Evolutionary conservation across 345 rosid species (phyloP).

Genomic region (Populus euphratica): DNA sequence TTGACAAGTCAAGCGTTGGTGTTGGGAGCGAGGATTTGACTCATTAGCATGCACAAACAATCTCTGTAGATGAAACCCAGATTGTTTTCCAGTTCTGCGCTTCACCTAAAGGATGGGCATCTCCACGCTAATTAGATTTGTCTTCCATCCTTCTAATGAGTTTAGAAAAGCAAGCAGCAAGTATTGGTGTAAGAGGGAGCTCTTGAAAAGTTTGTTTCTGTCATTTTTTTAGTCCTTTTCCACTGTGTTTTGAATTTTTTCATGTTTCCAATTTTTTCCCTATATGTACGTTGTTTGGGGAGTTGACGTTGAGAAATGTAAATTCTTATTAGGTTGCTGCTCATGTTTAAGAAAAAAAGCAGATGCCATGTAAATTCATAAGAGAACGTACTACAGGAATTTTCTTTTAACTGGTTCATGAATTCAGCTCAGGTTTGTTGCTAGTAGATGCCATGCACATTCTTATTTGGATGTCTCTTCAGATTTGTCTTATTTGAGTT

Average conservation of each 20-base stretch:
- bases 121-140: constrained; percentile 27
- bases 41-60: constrained; percentile 33
- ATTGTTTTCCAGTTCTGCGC: constrained; percentile 21
- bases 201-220: constrained; percentile 25
- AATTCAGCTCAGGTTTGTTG: constrained; percentile 15
- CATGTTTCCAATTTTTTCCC: constrained; percentile 21
- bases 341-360: constrained; percentile 13
- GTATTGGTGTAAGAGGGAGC: constrained; percentile 17
- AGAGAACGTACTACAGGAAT: constrained; percentile 18
- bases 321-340: constrained; percentile 49
- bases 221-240: neutral
- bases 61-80: constrained; percentile 31
- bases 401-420: constrained; percentile 2
- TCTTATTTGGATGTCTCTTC: neutral
- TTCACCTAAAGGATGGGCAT: constrained; percentile 21
- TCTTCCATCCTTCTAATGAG: constrained; percentile 19
- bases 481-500: neutral
- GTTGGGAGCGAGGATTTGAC: constrained; percentile 71
- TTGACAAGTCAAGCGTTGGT: constrained; percentile 77
- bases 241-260: neutral
- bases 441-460: constrained; percentile 20
- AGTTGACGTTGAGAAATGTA: constrained; percentile 54
- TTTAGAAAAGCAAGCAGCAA: constrained; percentile 20
- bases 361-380: constrained; percentile 33
- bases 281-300: constrained; percentile 29